Percentiles rank a stretch among this genome's conserved stretches.
These are phyloP conservation scores for Ceratobasidium theobromae DNA, from an alignment of 1,284 basidiomycete genomes.

Conservation along the genomic window DNA sequence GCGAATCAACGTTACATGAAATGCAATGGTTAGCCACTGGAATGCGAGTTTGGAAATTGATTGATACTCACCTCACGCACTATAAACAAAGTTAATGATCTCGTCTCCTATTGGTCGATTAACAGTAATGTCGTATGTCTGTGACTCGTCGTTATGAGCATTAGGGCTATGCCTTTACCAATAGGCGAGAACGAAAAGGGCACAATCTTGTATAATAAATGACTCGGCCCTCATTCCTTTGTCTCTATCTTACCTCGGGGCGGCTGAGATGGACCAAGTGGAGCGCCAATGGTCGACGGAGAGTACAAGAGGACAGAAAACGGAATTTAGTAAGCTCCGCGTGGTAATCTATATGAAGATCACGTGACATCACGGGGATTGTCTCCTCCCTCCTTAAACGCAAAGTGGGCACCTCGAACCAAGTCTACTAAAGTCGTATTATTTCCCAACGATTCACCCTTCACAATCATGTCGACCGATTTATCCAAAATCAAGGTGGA, in stretches of 20 bases:
- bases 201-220: not conserved
- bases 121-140: not conserved
- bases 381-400: not conserved
- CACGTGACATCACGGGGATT: no score
- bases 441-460: not conserved
- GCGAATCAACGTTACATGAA: no score
- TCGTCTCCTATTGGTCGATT: not conserved
- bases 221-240: not conserved
- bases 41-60: not conserved
- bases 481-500: slow-evolving; percentile 33
- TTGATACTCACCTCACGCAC: no score
- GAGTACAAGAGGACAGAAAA: no score
- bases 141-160: slow-evolving; percentile 15
- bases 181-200: not conserved
- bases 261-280: no score
- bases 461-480: slow-evolving; percentile 14
- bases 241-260: not conserved
- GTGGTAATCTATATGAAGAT: no score
- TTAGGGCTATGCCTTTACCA: slow-evolving; percentile 3
- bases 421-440: not conserved
- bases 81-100: no score
- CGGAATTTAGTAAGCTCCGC: no score
- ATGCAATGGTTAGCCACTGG: slow-evolving; percentile 9
- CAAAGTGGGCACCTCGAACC: not conserved
- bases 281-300: no score